These are phyloP conservation scores for Elsinoe arachidis DNA, from an alignment of 2,329 filamentous ascomycete genomes.

Conservation along the genomic window DNA sequence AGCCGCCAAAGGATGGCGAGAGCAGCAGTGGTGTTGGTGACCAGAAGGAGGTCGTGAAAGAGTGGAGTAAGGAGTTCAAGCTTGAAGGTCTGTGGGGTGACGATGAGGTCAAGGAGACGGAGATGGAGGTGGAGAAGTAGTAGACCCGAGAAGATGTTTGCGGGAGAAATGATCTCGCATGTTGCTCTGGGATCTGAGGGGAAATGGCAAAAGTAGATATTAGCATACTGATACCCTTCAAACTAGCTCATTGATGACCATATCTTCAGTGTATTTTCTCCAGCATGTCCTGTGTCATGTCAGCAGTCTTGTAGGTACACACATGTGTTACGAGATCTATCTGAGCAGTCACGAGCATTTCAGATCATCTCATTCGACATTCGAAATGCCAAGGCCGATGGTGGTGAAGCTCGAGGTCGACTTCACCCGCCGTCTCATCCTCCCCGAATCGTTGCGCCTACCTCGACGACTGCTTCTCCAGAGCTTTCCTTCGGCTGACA, in stretches of 20 bases:
- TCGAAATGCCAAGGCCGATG: constrained; percentile 1
- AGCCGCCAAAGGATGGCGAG: constrained; percentile 13
- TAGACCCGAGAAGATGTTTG: background rate
- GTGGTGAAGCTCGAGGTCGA: background rate
- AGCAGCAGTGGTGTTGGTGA: constrained; percentile 14
- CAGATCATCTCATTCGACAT: too few relatives aligned
- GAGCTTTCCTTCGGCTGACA: background rate
- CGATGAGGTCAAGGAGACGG: constrained; percentile 27
- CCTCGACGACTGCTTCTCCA: background rate
- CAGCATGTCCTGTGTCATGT: background rate
- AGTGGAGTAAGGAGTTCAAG: constrained; percentile 18
- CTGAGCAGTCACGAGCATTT: too few relatives aligned
- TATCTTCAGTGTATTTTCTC: background rate
- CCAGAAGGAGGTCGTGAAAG: constrained; percentile 17
- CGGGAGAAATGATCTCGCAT: background rate
- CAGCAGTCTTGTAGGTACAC: background rate
- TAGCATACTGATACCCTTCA: constrained; percentile 3
- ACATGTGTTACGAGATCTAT: too few relatives aligned
- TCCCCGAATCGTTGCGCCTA: background rate
- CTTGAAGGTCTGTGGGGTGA: constrained; percentile 85
- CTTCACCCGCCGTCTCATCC: background rate
- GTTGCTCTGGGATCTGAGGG: background rate
- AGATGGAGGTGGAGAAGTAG: constrained; percentile 12
- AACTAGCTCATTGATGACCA: background rate
- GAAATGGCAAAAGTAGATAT: background rate